Conservation (phyloP, 2,329 filamentous ascomycete genomes). For the Dactylellina sp. region DNA sequence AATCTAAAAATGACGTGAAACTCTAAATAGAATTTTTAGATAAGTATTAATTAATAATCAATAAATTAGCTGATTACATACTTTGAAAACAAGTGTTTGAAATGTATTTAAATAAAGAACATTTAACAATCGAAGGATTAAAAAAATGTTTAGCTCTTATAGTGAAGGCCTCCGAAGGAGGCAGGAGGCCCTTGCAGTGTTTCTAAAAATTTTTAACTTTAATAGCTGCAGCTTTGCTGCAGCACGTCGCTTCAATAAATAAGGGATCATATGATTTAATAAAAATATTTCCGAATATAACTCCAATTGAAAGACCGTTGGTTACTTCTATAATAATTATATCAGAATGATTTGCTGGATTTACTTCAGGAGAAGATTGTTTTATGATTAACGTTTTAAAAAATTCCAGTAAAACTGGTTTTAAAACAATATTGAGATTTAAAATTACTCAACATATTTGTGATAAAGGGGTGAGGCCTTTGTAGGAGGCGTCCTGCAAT, state of each 20-base stretch:
- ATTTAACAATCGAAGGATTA: not conserved
- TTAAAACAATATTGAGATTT: conserved; percentile 29
- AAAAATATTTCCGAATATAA: conserved; percentile 27
- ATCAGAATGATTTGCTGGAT: conserved; percentile 31
- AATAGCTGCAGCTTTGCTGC: too few species aligned
- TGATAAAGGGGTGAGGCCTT: conserved; percentile 10
- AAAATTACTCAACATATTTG: conserved; percentile 29
- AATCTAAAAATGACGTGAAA: too few species aligned
- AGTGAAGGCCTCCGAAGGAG: too few species aligned
- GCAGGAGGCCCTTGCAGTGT: too few species aligned
- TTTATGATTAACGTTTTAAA: conserved; percentile 37
- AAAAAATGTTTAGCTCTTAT: not conserved
- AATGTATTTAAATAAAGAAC: not conserved
- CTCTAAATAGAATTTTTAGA: conserved; percentile 13
- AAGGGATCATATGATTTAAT: conserved; percentile 20
- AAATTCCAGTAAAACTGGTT: conserved; percentile 18
- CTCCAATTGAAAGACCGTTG: conserved; percentile 26
- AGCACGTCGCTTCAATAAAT: conserved; percentile 14
- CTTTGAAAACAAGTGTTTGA: conserved; percentile 1
- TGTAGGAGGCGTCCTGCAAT: too few species aligned
- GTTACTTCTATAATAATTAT: conserved; percentile 25
- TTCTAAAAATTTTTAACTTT: too few species aligned
- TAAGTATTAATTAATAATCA: conserved; percentile 1
- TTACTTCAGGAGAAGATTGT: conserved; percentile 29
- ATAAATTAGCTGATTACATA: conserved; percentile 3